phyloP scores from a whole-genome alignment of 495 filamentous ascomycete species.

The Stereocaulon alpinum region DNA sequence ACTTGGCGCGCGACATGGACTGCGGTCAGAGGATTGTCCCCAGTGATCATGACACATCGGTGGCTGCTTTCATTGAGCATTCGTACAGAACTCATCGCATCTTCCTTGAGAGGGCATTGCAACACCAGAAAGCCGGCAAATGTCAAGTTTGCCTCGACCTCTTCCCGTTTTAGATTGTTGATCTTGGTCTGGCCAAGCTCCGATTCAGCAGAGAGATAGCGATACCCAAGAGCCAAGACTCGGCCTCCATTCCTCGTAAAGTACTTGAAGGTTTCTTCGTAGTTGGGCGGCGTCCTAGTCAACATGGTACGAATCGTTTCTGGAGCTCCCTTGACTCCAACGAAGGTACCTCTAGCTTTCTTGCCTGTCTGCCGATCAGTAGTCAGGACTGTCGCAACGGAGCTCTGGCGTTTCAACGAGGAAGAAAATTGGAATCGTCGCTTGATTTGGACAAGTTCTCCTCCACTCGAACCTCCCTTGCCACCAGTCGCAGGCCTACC shows the following conservation, averaged over 20 bases:
- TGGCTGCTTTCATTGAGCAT: constrained; percentile 99
- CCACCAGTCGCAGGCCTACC: constrained; percentile 38
- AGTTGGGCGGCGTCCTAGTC: constrained; percentile 67
- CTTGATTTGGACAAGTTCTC: constrained; percentile 77
- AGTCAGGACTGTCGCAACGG: constrained; percentile 68
- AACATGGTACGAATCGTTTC: constrained; percentile 95
- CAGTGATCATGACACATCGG: constrained; percentile 98
- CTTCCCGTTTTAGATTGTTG: constrained; percentile 84
- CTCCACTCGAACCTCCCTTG: constrained; percentile 37
- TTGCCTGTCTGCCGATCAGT: constrained; percentile 58
- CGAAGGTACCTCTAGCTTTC: constrained; percentile 72
- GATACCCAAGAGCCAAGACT: constrained; percentile 89
- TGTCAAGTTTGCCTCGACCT: constrained; percentile 71
- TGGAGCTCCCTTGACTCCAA: constrained; percentile 90
- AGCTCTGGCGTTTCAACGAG: constrained; percentile 88
- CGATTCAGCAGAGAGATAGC: constrained; percentile 67
- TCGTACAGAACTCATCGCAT: constrained; percentile 82
- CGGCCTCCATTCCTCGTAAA: constrained; percentile 91
- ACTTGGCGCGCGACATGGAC: constrained; percentile 92
- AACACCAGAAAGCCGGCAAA: constrained; percentile 96
- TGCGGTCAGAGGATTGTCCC: constrained; percentile 94
- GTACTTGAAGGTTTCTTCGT: constrained; percentile 97
- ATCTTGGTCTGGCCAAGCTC: constrained; percentile 76
- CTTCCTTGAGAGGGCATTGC: constrained; percentile 92
- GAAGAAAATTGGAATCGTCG: constrained; percentile 98